Evolutionary conservation across 2,329 filamentous ascomycete genomes (phyloP), one percentile per base, ranked within the genome.

Genomic region (Zasmidium cellare): DNA sequence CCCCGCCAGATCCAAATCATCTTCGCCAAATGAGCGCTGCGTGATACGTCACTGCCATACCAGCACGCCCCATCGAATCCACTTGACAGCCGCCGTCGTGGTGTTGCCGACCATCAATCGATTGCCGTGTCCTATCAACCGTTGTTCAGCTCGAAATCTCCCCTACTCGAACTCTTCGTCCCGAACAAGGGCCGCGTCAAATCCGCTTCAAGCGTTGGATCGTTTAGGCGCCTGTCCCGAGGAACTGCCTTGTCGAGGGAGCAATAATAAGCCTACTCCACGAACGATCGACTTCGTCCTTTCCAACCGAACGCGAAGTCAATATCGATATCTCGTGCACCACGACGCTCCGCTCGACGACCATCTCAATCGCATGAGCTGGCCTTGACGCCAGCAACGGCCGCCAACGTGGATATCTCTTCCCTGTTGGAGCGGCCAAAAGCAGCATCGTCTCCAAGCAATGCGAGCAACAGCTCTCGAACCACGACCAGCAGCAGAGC

Each of bases 351-450:
- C 35, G 11, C 12, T 49, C n/a, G 22, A 50, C 24, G 14, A 35
- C 7, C 28, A 24, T 22, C 18, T 44, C 11, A 20, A n/a, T 25
- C 44, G 68, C 55, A 75, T 76, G 74, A 74, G 75, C 76, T 79
- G 74, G 77, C 71, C 59, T 64, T 52, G 61, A 69, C 61, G 74
- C 76, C 73, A 73, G 75, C 76, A 65, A 66, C 56, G 66, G 82
- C 82, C 84, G 85, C 81, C 86, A 92, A 82, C 84, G 88, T 96
- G 92, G 92, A 96, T 92, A 96, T 96, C 89, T 86, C 90, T 77
- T 87, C 89, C 67, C 85, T 96, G 67, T 84, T 96, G 77, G 90
- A 92, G 83, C 84, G 82, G 73, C 80, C 86, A 73, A 86, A 86
- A 83, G 87, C 88, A 77, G 87, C 89, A 83, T 87, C 87, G 75